Percentiles rank a stretch among this genome's conserved stretches.
These are phyloP conservation scores for Lactarius vividus DNA, from an alignment of 768 basidiomycete species.

Conservation along the genomic window DNA sequence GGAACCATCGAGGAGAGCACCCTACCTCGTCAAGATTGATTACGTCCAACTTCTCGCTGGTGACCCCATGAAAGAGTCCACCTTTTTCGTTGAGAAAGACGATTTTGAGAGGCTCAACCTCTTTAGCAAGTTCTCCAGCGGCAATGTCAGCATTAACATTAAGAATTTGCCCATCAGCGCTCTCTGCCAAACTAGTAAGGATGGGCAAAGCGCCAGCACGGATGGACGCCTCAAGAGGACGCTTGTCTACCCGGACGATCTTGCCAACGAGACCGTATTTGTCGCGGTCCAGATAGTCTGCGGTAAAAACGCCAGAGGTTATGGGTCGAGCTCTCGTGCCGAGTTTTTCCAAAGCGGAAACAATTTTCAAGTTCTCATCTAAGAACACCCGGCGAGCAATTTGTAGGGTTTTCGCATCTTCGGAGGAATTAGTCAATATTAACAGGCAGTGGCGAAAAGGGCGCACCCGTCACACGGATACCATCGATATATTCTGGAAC, in stretches of 20 bases:
- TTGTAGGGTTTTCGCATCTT: constrained; percentile 90
- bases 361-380: constrained; percentile 95
- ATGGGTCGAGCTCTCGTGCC: constrained; percentile 98
- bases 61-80: constrained; percentile 95
- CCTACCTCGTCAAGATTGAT: constrained; percentile 96
- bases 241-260: constrained; percentile 92
- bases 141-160: constrained; percentile 99
- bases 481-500: constrained; percentile 97
- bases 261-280: constrained; percentile 97
- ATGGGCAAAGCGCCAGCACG: constrained; percentile 95
- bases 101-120: constrained; percentile 97
- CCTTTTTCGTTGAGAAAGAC: constrained; percentile 99
- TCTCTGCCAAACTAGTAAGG: constrained; percentile 91
- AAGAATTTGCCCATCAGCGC: constrained; percentile 93
- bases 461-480: constrained; percentile 89
- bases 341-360: constrained; percentile 86
- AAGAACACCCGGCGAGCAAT: constrained; percentile 96
- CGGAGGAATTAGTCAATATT: not conserved
- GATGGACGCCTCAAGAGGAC: constrained; percentile 95
- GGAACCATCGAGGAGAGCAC: constrained; percentile 3
- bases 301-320: constrained; percentile 96
- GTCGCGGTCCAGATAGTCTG: constrained; percentile 90
- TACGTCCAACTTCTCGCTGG: constrained; percentile 91
- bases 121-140: constrained; percentile 96
- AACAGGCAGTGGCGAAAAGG: not conserved